Percentiles rank a stretch among this genome's conserved stretches.
Conservation (phyloP, 2,329 filamentous ascomycete genomes). For the Talaromyces islandicus region DNA sequence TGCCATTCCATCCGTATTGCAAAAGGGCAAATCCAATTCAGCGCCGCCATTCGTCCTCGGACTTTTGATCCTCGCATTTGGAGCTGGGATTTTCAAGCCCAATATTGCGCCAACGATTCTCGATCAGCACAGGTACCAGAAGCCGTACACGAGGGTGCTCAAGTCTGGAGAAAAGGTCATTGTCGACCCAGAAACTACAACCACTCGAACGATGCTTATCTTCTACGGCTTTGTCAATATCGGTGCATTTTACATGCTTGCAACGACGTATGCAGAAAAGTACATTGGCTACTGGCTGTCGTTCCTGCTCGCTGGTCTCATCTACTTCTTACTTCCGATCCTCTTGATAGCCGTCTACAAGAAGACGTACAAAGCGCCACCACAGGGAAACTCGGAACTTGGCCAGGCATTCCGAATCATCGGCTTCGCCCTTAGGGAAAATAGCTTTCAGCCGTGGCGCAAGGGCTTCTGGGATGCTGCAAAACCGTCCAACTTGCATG, state of each 20-base stretch:
- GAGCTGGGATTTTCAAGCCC: slow-evolving; percentile 51
- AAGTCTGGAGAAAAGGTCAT: slow-evolving; percentile 63
- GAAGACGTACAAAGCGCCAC: slow-evolving; percentile 23
- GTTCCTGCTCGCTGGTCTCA: slow-evolving; percentile 20
- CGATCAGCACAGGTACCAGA: slow-evolving; percentile 60
- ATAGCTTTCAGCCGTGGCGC: slow-evolving; percentile 23
- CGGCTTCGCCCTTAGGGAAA: slow-evolving; percentile 24
- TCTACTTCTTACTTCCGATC: slow-evolving; percentile 29
- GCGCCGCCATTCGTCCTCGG: slow-evolving; percentile 34
- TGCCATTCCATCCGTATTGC: slow-evolving; percentile 35
- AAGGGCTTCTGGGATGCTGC: slow-evolving; percentile 28
- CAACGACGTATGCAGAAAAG: slow-evolving; percentile 68
- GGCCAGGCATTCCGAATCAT: slow-evolving; percentile 27
- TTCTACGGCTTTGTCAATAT: slow-evolving; percentile 70
- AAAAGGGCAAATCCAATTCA: slow-evolving; percentile 21
- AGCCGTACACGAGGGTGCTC: slow-evolving; percentile 51
- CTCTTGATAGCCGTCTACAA: slow-evolving; percentile 27
- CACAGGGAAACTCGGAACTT: slow-evolving; percentile 27
- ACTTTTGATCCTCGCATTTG: slow-evolving; percentile 31
- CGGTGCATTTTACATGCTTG: slow-evolving; percentile 55
- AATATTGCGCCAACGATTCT: slow-evolving; percentile 68
- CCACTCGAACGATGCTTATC: slow-evolving; percentile 59
- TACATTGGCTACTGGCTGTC: slow-evolving; percentile 53
- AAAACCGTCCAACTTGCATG: slow-evolving; percentile 23
- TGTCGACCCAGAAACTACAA: slow-evolving; percentile 62